phyloP scores from a whole-genome alignment of 805 yeast genomes.

The Candida golubevii region DNA sequence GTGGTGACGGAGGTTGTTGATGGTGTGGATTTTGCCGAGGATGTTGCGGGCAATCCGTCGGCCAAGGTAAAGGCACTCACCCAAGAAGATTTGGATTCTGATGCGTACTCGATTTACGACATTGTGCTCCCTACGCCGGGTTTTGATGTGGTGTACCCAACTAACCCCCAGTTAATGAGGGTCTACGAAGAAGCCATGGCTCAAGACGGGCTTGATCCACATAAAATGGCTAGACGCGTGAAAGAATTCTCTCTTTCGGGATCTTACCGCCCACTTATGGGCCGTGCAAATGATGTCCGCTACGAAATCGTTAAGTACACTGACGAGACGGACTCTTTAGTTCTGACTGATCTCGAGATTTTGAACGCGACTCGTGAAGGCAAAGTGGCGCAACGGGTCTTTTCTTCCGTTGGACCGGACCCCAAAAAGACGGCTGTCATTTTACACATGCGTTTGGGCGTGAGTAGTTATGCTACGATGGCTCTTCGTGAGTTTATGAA shows the following conservation, averaged over 20 bases:
- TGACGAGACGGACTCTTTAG: constrained; percentile 63
- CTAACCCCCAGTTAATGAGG: constrained; percentile 52
- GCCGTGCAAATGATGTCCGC: constrained; percentile 60
- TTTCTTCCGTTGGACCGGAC: constrained; percentile 22
- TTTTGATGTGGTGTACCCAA: constrained; percentile 83
- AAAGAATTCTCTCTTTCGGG: constrained; percentile 92
- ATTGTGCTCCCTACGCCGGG: constrained; percentile 97
- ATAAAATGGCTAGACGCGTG: constrained; percentile 76
- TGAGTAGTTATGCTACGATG: constrained; percentile 96
- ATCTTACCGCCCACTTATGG: constrained; percentile 71
- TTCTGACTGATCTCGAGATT: constrained; percentile 69
- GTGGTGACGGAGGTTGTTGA: constrained; percentile 19
- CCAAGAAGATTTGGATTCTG: constrained; percentile 59
- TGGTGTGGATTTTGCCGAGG: constrained; percentile 65
- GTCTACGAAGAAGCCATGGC: constrained; percentile 72
- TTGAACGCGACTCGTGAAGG: constrained; percentile 24
- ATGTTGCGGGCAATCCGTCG: constrained; percentile 52
- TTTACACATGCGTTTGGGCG: constrained; percentile 70
- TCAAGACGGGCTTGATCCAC: constrained; percentile 78
- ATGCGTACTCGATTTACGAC: constrained; percentile 67
- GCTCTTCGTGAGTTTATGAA: constrained; percentile 88
- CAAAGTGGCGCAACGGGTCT: constrained; percentile 21
- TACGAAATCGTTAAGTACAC: constrained; percentile 60
- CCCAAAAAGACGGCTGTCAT: constrained; percentile 60
- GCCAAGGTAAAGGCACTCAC: constrained; percentile 73